Evolutionary conservation across 2,329 filamentous ascomycete genomes (phyloP).

Genomic region (Xylariaceae sp.): DNA sequence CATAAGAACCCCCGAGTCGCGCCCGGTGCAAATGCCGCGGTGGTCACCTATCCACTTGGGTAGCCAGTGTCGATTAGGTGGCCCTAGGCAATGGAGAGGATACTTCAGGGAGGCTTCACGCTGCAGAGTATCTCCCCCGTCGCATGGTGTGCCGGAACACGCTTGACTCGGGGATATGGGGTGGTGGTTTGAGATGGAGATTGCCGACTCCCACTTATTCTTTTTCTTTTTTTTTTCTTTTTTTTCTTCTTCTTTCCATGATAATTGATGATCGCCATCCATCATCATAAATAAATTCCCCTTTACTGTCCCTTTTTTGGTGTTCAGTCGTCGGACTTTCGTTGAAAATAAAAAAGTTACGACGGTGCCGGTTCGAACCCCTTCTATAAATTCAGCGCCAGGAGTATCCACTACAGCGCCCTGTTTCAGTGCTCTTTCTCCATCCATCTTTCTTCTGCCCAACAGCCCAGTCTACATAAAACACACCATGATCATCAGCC

Average conservation of each 20-base stretch:
- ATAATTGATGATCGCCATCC: not conserved
- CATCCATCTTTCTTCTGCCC: no score
- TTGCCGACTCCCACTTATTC: conserved; percentile 41
- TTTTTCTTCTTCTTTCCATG: not conserved
- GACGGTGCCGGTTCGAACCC: conserved; percentile 10
- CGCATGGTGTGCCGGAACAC: conserved; percentile 65
- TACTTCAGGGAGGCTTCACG: conserved; percentile 66
- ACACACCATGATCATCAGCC: no score
- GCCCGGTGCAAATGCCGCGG: conserved; percentile 65
- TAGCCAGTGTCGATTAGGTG: conserved; percentile 59
- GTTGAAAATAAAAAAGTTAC: not conserved
- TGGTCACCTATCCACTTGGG: conserved; percentile 60
- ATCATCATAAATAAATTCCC: no score
- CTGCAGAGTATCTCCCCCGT: conserved; percentile 68
- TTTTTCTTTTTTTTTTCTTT: conserved; percentile 32
- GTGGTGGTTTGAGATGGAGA: conserved; percentile 50
- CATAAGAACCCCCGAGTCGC: conserved; percentile 49
- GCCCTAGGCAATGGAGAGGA: conserved; percentile 64
- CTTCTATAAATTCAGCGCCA: not conserved
- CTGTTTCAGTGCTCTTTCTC: no score
- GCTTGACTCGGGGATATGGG: conserved; percentile 57
- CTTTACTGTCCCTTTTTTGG: not conserved
- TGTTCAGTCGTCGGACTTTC: no score
- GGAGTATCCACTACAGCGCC: no score
- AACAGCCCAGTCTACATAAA: no score